Percentiles rank a stretch among this genome's conserved stretches.
Evolutionary conservation across 805 yeast species (phyloP).

Genomic region (Starmerella sirachaensis): DNA sequence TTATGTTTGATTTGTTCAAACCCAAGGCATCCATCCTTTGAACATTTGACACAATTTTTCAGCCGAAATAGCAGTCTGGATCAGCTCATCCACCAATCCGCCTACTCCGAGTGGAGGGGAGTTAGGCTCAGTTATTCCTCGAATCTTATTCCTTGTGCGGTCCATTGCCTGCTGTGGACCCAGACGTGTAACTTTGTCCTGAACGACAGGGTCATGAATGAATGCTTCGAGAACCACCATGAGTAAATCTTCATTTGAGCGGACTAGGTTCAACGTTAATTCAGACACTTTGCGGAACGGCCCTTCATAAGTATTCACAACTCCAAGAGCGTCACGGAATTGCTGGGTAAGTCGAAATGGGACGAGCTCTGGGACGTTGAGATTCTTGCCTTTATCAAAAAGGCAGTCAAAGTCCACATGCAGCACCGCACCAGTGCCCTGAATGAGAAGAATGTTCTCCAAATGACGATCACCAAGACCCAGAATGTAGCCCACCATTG

Average conservation of each 20-base stretch:
- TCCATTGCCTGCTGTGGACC: constrained; percentile 42
- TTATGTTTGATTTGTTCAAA: too few species aligned
- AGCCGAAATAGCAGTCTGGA: constrained; percentile 64
- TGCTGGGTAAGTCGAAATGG: constrained; percentile 88
- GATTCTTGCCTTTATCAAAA: constrained; percentile 59
- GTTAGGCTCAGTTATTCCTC: constrained; percentile 72
- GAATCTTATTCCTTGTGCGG: constrained; percentile 62
- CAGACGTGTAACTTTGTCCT: constrained; percentile 27
- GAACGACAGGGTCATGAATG: constrained; percentile 82
- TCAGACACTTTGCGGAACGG: constrained; percentile 76
- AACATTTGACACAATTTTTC: constrained; percentile 76
- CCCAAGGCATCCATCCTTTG: constrained; percentile 81
- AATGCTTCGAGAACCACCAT: constrained; percentile 89
- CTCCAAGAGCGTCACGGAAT: constrained; percentile 79
- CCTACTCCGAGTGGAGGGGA: constrained; percentile 79
- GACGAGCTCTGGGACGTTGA: constrained; percentile 80
- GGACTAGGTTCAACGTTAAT: constrained; percentile 58
- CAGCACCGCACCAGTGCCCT: constrained; percentile 61
- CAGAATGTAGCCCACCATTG: constrained; percentile 85
- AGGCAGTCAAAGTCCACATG: constrained; percentile 97
- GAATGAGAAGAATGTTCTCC: constrained; percentile 71
- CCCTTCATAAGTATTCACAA: constrained; percentile 72
- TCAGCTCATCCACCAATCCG: constrained; percentile 84
- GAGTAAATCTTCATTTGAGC: constrained; percentile 69
- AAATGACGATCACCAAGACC: constrained; percentile 97